Evolutionary conservation across 345 rosid species (phyloP).

Genomic region (Heritiera fomes): DNA sequence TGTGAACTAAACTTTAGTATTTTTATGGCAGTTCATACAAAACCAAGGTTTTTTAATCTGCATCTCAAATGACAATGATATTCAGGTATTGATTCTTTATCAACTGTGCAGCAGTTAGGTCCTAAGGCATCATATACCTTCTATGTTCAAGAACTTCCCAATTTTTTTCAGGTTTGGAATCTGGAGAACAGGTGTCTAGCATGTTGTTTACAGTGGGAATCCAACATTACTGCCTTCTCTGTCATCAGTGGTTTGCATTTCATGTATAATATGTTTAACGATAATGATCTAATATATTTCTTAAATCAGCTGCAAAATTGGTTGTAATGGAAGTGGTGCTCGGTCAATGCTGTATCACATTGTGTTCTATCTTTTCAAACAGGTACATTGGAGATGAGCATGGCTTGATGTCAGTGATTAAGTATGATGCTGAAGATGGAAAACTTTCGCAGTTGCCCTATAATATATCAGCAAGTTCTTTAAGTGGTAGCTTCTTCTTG

Average conservation of each 20-base stretch:
- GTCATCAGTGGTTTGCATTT: slow-evolving; percentile 53
- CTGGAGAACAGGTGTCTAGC: slow-evolving; percentile 49
- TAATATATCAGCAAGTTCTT: slow-evolving; percentile 39
- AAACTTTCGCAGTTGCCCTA: slow-evolving; percentile 54
- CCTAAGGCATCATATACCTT: neutral
- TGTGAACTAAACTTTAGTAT: slow-evolving; percentile 15
- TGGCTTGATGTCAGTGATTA: slow-evolving; percentile 55
- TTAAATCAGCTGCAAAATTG: slow-evolving; percentile 16
- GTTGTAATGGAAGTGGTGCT: slow-evolving; percentile 19
- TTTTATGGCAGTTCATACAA: slow-evolving; percentile 59
- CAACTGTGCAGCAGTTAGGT: neutral
- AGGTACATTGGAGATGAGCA: slow-evolving; percentile 65
- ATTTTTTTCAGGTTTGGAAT: slow-evolving; percentile 61
- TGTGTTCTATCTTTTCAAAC: slow-evolving; percentile 16
- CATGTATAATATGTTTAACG: slow-evolving; percentile 44
- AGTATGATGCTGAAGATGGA: slow-evolving; percentile 47
- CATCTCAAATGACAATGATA: slow-evolving; percentile 54
- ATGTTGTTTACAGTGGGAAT: slow-evolving; percentile 55
- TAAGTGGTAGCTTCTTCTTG: slow-evolving; percentile 45
- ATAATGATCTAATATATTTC: slow-evolving; percentile 10
- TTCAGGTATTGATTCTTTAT: slow-evolving; percentile 50
- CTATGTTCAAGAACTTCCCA: neutral
- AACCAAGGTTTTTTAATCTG: slow-evolving; percentile 60
- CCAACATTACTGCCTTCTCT: slow-evolving; percentile 65
- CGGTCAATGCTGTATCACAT: slow-evolving; percentile 17